Conservation (phyloP, 2,329 filamentous ascomycete species). For the Lecanoromycetidae sp. region DNA sequence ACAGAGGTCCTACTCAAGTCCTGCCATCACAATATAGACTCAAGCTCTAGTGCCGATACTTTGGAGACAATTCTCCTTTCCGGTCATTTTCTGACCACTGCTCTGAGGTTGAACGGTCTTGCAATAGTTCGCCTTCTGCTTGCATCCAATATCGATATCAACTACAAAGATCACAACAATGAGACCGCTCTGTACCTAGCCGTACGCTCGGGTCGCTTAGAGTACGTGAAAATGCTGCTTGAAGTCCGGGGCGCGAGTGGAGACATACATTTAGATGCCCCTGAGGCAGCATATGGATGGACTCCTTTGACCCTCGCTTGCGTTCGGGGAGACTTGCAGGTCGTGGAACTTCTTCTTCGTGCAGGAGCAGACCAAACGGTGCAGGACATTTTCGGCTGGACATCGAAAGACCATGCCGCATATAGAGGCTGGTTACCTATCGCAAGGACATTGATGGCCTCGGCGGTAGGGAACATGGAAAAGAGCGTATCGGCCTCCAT, state of each 20-base stretch:
- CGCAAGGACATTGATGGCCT: constrained; percentile 18
- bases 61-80: background rate
- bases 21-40: no score
- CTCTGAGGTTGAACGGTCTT: background rate
- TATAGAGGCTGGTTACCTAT: constrained; percentile 26
- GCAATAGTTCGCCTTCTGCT: constrained; percentile 14
- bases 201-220: constrained; percentile 16
- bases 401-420: constrained; percentile 26
- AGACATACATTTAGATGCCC: constrained; percentile 15
- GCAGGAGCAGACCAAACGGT: constrained; percentile 20
- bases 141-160: constrained; percentile 9
- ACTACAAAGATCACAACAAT: constrained; percentile 12
- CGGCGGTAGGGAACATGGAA: background rate
- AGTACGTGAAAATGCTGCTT: constrained; percentile 18
- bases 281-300: constrained; percentile 23
- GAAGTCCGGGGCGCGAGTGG: background rate
- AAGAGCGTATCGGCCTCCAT: background rate
- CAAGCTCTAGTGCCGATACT: background rate
- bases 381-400: constrained; percentile 25
- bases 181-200: constrained; percentile 23
- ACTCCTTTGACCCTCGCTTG: constrained; percentile 27
- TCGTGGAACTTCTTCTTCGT: constrained; percentile 23
- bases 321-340: constrained; percentile 23
- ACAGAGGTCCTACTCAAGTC: constrained; percentile 12
- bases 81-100: background rate